Base-by-base conservation (phyloP, 495 filamentous ascomycete genomes). In the Chaetomium fimeti region DNA sequence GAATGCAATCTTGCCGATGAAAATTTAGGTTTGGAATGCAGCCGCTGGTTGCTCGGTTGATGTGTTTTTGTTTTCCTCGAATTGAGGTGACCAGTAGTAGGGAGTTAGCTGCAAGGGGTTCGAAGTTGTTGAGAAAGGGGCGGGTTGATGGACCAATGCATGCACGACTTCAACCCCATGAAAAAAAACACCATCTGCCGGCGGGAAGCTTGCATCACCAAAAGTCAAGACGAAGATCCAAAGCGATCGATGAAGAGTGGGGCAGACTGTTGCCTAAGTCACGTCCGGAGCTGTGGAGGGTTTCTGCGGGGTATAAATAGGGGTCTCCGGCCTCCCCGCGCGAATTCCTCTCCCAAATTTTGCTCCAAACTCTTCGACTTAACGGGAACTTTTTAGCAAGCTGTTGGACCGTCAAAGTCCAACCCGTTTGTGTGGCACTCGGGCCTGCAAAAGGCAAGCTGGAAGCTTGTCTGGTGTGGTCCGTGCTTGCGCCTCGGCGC, bases 271-370 rank as follows among this genome's bases (percentile, higher is more conserved):
- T 65, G 48, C 56, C 63, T 65, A 38, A 18, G 32, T 12, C n/a
- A 47, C 7, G n/a, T 49, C 36, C 38, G 36, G 63, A 49, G 49
- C 27, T 4, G 56, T 24, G 16, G 38, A 60, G 57, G 57, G 4
- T 45, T 60, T 48, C 28, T 49, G 56, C 49, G 63, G 63, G 63
- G 63, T 65, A 65, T 65, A 65, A 54, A 65, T 54, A 60, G 51
- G 32, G 38, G 13, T 16, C 36, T 11, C 47, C 28, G 55, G 27
- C 22, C 55, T 36, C 55, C 42, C 22, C 61, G 42, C 40, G 4
- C 47, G 32, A 53, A 57, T 53, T 43, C 12, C 32, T 0, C 53
- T n/a, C 53, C 60, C 28, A 57, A 57, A 49, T 25, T 63, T 32
- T 63, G 42, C 57, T 28, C 43, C 53, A 57, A 32, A 40, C 45